Conservation (phyloP, 257 asterid species). For the Nyctanthes arbortristis region DNA sequence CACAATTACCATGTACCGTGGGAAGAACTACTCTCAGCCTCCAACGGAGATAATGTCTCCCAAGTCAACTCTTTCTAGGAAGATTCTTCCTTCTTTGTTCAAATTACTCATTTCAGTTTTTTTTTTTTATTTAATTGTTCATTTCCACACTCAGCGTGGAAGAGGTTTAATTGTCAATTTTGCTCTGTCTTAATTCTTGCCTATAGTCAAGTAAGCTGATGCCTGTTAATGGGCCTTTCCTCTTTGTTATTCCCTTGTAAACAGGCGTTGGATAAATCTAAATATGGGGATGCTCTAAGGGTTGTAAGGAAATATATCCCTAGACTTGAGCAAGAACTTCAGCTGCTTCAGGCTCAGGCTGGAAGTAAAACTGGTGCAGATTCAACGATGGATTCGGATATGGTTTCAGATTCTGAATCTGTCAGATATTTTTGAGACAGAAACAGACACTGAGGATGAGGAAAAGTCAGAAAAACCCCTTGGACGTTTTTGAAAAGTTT, state of each 20-base stretch:
- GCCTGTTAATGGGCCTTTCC: neutral
- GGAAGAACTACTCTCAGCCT: slow-evolving; percentile 95
- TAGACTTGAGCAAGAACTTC: slow-evolving; percentile 83
- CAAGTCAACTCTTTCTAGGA: slow-evolving; percentile 77
- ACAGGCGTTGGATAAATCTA: slow-evolving; percentile 96
- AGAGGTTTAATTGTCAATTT: neutral
- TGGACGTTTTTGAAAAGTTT: slow-evolving; percentile 78
- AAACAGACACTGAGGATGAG: slow-evolving; percentile 51
- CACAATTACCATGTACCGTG: slow-evolving; percentile 88
- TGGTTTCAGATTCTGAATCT: slow-evolving; percentile 74
- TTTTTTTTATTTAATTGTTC: no score
- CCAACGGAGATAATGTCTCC: slow-evolving; percentile 99
- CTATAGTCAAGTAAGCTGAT: slow-evolving; percentile 18
- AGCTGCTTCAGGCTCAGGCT: slow-evolving; percentile 71
- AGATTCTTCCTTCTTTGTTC: slow-evolving; percentile 28
- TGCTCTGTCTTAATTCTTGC: neutral
- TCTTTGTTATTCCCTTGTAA: slow-evolving; percentile 15
- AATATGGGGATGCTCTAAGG: slow-evolving; percentile 83
- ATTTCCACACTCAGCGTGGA: no score
- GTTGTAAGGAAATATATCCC: slow-evolving; percentile 79
- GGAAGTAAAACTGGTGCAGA: slow-evolving; percentile 38
- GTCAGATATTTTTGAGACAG: slow-evolving; percentile 90
- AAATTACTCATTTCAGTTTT: neutral
- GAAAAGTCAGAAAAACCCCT: slow-evolving; percentile 47
- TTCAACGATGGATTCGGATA: slow-evolving; percentile 38